Evolutionary conservation across 2,329 filamentous ascomycete species (phyloP).

Genomic region (Paracorniculantispora psalliotae): DNA sequence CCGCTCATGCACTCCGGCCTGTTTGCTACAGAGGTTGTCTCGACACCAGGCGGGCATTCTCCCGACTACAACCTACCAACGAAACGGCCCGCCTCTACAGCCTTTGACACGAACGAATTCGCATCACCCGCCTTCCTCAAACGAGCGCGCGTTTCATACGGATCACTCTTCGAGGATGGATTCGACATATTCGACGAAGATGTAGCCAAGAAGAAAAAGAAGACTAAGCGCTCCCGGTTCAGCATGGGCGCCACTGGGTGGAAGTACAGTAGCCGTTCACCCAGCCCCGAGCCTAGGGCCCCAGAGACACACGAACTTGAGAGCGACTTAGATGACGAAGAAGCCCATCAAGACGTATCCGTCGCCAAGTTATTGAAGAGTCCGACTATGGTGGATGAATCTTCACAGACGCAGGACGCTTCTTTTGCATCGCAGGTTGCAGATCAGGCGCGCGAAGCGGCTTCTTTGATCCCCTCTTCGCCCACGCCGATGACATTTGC

Average conservation of each 20-base stretch:
- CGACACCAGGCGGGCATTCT: conserved; percentile 17
- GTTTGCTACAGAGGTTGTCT: conserved; percentile 13
- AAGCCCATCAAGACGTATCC: conserved; percentile 10
- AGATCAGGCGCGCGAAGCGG: conserved; percentile 21
- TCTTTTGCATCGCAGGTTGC: conserved; percentile 25
- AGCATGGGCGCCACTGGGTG: conserved; percentile 63
- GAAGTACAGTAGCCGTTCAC: conserved; percentile 68
- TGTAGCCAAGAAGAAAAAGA: conserved; percentile 50
- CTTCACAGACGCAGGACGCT: conserved; percentile 29
- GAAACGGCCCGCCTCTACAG: conserved; percentile 31
- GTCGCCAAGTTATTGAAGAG: conserved; percentile 12
- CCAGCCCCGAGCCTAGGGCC: conserved; percentile 59
- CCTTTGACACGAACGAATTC: conserved; percentile 50
- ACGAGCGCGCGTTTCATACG: conserved; percentile 63
- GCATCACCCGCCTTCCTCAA: conserved; percentile 78
- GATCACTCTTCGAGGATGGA: conserved; percentile 57
- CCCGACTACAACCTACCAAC: conserved; percentile 21
- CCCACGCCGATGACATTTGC: conserved; percentile 14
- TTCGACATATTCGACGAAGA: conserved; percentile 69
- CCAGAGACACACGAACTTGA: conserved; percentile 24
- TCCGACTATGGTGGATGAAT: conserved; percentile 31
- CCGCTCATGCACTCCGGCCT: conserved; percentile 8
- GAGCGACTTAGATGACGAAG: conserved; percentile 17
- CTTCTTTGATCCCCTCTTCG: conserved; percentile 6
- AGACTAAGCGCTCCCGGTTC: conserved; percentile 65